A percentile compares a stretch with the other conserved stretches of the same genome.
Conservation (phyloP, 1,284 basidiomycete species). For the Microbotryum scabiosae region DNA sequence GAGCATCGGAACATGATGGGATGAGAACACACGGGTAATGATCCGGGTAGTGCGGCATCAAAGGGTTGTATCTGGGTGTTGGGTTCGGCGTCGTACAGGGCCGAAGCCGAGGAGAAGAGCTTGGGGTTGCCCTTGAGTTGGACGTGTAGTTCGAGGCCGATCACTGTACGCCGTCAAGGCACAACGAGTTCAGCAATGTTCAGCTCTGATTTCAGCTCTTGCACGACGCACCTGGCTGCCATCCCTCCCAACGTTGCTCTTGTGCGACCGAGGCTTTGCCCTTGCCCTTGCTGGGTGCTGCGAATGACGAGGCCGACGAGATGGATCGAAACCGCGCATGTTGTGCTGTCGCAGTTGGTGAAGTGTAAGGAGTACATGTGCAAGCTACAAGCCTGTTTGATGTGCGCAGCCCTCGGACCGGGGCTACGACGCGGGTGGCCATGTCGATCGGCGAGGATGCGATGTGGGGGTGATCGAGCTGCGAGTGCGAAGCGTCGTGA, state of each 20-base stretch:
- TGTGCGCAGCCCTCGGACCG: background rate
- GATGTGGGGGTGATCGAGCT: too few relatives aligned
- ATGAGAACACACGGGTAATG: slow-evolving; percentile 61
- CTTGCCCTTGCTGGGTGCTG: background rate
- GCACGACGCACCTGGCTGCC: too few relatives aligned
- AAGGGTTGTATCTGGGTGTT: slow-evolving; percentile 73
- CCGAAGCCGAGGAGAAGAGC: slow-evolving; percentile 66
- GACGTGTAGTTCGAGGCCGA: slow-evolving; percentile 93
- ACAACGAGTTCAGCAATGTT: background rate
- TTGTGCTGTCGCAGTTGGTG: too few relatives aligned
- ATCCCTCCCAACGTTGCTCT: slow-evolving; percentile 15
- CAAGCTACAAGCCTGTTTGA: background rate
- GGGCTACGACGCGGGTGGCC: background rate
- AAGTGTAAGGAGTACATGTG: too few relatives aligned
- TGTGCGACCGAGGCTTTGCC: background rate
- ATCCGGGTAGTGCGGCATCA: slow-evolving; percentile 89
- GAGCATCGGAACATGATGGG: background rate
- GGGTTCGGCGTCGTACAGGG: slow-evolving; percentile 50
- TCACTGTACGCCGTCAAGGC: slow-evolving; percentile 46
- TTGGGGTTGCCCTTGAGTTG: slow-evolving; percentile 82
- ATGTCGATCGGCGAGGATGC: background rate
- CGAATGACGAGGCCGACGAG: background rate
- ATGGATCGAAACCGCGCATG: too few relatives aligned
- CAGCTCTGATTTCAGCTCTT: too few relatives aligned
- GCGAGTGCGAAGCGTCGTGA: background rate